Evolutionary conservation across 2,329 filamentous ascomycete genomes (phyloP).

Genomic region (Bipolaris bicolor): DNA sequence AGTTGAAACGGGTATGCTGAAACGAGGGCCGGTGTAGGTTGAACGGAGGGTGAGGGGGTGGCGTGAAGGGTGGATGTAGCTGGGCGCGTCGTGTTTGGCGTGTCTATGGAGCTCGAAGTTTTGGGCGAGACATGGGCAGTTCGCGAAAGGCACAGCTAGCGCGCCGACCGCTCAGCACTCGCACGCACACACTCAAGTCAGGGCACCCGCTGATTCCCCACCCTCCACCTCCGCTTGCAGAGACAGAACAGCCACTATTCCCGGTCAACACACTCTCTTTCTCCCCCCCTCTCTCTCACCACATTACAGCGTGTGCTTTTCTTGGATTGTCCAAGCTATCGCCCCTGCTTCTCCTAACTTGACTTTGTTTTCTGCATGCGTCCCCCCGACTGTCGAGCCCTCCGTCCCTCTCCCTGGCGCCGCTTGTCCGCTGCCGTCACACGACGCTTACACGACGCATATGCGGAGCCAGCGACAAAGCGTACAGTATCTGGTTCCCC

Average conservation of each 20-base stretch:
- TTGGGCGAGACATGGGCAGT: slow-evolving; percentile 15
- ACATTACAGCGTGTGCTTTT: background rate
- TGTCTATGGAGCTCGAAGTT: slow-evolving; percentile 24
- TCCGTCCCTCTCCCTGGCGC: slow-evolving; percentile 1
- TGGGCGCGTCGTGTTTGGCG: slow-evolving; percentile 21
- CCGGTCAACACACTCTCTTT: background rate
- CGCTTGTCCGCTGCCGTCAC: slow-evolving; percentile 12
- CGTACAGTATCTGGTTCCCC: slow-evolving; percentile 4
- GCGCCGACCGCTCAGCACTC: slow-evolving; percentile 12
- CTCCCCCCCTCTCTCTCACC: background rate
- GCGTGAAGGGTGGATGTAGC: slow-evolving; percentile 6
- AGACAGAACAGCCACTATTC: slow-evolving; percentile 8
- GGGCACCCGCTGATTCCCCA: slow-evolving; percentile 19
- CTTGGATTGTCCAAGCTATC: background rate
- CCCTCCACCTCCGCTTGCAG: slow-evolving; percentile 20
- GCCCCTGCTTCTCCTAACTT: background rate
- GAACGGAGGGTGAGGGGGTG: background rate
- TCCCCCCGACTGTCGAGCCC: slow-evolving; percentile 7
- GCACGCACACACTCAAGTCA: background rate
- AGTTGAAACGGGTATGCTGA: background rate
- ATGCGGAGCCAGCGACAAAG: slow-evolving; percentile 2
- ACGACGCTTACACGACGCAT: slow-evolving; percentile 9
- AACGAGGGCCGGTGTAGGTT: background rate
- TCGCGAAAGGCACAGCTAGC: slow-evolving; percentile 23
- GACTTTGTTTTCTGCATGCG: background rate